Evolutionary conservation across 345 rosid species (phyloP).

Genomic region (Mallotus nudiflorus): DNA sequence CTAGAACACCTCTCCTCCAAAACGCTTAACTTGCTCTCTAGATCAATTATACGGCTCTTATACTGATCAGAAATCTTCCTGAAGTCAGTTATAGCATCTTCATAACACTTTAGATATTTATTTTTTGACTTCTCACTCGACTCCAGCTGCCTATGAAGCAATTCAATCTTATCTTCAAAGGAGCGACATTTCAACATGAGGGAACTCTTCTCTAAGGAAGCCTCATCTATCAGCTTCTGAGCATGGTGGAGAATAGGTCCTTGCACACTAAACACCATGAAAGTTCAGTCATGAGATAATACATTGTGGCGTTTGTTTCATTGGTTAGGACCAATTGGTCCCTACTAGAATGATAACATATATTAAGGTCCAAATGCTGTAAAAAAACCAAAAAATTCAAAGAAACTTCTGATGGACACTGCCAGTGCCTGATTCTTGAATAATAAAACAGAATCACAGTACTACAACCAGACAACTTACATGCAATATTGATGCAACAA

Average conservation of each 20-base stretch:
- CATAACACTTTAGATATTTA: constrained; percentile 40
- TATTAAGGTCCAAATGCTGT: background rate
- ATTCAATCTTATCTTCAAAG: constrained; percentile 34
- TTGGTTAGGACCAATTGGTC: background rate
- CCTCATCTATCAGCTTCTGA: constrained; percentile 41
- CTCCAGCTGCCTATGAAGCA: constrained; percentile 48
- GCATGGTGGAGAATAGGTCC: constrained; percentile 37
- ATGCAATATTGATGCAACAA: background rate
- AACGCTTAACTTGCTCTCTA: constrained; percentile 36
- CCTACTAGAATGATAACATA: background rate
- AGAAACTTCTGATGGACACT: background rate
- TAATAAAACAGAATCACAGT: background rate
- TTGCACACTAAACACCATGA: constrained; percentile 26
- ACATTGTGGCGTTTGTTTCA: background rate
- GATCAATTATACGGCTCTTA: constrained; percentile 34
- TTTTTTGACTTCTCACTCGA: constrained; percentile 41
- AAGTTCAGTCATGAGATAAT: background rate
- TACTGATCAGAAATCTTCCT: constrained; percentile 45
- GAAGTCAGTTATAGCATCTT: constrained; percentile 45
- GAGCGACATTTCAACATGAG: constrained; percentile 37
- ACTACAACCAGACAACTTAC: background rate
- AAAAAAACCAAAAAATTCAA: background rate
- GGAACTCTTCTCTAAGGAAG: constrained; percentile 44
- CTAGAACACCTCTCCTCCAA: constrained; percentile 41
- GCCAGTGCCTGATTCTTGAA: background rate